Conservation (phyloP, 768 basidiomycete genomes). For the Suillus lakei region DNA sequence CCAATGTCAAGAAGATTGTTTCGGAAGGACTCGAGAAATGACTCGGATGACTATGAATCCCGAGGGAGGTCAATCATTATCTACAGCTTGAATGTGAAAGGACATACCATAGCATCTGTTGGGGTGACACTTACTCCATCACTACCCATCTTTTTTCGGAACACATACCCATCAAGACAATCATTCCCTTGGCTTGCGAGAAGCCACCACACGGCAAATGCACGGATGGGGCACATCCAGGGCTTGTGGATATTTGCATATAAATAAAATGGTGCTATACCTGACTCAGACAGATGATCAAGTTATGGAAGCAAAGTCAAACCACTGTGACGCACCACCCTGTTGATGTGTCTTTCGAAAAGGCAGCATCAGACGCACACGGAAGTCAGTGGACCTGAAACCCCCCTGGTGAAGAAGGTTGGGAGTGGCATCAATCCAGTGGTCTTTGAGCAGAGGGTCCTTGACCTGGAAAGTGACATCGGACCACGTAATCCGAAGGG, state of each 20-base stretch:
- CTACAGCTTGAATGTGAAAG: too few species aligned
- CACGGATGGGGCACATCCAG: too few species aligned
- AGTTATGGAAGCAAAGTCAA: too few species aligned
- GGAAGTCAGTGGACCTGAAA: too few species aligned
- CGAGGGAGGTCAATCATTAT: neutral
- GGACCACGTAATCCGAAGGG: constrained; percentile 23
- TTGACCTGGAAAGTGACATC: constrained; percentile 17
- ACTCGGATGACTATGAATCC: constrained; percentile 42
- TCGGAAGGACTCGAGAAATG: constrained; percentile 43
- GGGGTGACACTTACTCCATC: neutral
- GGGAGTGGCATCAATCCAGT: too few species aligned
- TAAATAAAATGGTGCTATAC: constrained; percentile 34
- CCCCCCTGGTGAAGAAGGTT: too few species aligned
- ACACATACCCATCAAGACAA: neutral
- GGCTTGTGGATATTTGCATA: constrained; percentile 13
- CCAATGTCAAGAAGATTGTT: constrained; percentile 46
- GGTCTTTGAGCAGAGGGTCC: too few species aligned
- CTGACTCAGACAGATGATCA: too few species aligned
- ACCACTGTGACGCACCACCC: too few species aligned
- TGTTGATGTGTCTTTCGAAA: constrained; percentile 8
- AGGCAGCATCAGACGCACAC: neutral
- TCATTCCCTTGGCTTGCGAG: too few species aligned
- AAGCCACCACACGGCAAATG: too few species aligned
- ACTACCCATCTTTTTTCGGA: neutral
- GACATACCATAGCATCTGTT: neutral